A percentile compares a stretch with the other conserved stretches of the same genome.
phyloP scores from a whole-genome alignment of 2,329 filamentous ascomycete genomes.

The Aspergillus chevalieri region DNA sequence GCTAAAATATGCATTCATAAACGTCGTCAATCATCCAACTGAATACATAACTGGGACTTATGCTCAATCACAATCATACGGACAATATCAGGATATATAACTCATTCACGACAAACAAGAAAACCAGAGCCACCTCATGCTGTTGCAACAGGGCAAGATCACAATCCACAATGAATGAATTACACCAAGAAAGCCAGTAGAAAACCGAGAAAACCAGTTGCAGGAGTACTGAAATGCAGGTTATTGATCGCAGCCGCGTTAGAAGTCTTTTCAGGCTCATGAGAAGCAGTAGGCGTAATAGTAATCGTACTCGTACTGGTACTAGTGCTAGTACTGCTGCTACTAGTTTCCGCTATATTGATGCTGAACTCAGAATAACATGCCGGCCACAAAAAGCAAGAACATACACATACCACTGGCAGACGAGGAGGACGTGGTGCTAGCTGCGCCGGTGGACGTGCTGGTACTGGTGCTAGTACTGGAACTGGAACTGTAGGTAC shows the following conservation, averaged over 20 bases:
- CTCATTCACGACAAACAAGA: background rate
- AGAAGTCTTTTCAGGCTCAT: constrained; percentile 15
- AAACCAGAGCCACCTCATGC: background rate
- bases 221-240: constrained; percentile 27
- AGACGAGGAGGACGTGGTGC: background rate
- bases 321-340: background rate
- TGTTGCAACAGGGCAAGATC: background rate
- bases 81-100: no score
- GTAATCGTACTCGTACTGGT: background rate
- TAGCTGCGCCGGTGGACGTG: constrained; percentile 13
- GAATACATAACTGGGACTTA: no score
- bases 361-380: no score
- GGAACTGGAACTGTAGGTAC: constrained; percentile 1
- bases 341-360: background rate
- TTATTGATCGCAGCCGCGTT: constrained; percentile 24
- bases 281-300: constrained; percentile 11
- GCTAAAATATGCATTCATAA: no score
- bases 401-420: constrained; percentile 9
- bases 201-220: constrained; percentile 29
- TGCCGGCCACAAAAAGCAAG: no score
- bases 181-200: constrained; percentile 5
- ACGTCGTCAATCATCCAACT: no score
- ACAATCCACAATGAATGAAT: background rate
- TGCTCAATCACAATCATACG: no score
- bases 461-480: constrained; percentile 18